phyloP scores from a whole-genome alignment of 768 basidiomycete genomes.

The Lyophyllum semitale region DNA sequence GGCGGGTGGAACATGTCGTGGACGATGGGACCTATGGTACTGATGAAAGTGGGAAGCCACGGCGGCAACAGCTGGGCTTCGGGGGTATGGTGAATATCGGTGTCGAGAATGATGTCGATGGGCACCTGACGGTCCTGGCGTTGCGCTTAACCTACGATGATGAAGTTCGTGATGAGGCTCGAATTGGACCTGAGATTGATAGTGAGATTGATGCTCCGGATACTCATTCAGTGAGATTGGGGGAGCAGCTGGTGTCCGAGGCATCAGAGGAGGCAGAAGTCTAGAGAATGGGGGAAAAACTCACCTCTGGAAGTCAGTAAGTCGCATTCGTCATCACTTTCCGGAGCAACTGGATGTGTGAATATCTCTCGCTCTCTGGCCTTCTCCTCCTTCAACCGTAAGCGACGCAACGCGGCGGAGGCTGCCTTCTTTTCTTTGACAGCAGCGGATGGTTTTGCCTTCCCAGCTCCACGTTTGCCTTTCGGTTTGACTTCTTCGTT shows the following conservation, averaged over 20 bases:
- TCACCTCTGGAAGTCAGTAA: conserved; percentile 8
- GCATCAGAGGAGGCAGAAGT: neutral
- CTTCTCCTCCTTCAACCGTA: conserved; percentile 20
- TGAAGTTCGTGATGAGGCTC: conserved; percentile 4
- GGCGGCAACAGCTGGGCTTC: conserved; percentile 12
- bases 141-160: conserved; percentile 2
- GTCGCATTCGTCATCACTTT: conserved; percentile 17
- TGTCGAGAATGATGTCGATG: conserved; percentile 18
- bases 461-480: conserved; percentile 23
- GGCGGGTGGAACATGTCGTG: conserved; percentile 21
- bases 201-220: conserved; percentile 9
- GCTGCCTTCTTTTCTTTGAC: conserved; percentile 29
- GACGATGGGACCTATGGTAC: conserved; percentile 9
- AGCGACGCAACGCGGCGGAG: conserved; percentile 21
- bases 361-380: conserved; percentile 17
- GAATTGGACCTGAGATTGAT: conserved; percentile 5
- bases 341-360: conserved; percentile 7
- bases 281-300: neutral
- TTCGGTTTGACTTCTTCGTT: conserved; percentile 28
- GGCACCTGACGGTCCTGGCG: neutral
- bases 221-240: conserved; percentile 13
- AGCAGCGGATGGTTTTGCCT: conserved; percentile 18
- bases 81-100: conserved; percentile 39
- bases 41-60: conserved; percentile 8
- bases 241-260: neutral